Conservation (phyloP, 2,329 filamentous ascomycete species). For the Fonsecaea nubica region DNA sequence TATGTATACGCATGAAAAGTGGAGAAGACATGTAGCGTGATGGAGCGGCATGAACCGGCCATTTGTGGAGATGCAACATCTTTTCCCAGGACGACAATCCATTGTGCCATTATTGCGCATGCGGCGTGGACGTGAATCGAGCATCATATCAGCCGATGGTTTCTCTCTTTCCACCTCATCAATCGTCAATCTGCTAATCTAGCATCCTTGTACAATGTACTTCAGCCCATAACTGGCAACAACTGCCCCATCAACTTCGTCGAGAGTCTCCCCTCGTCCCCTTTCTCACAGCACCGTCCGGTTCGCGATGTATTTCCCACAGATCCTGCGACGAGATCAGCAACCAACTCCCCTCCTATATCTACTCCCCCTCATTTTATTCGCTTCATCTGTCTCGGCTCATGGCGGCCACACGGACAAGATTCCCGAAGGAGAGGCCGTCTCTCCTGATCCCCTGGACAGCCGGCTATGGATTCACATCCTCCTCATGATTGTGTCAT, state of each 20-base stretch:
- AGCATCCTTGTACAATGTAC: conserved; percentile 18
- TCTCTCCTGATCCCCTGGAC: conserved; percentile 80
- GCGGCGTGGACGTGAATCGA: background rate
- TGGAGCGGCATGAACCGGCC: background rate
- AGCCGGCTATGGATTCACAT: conserved; percentile 93
- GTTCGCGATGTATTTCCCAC: conserved; percentile 24
- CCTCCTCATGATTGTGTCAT: conserved; percentile 81
- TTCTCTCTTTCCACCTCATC: background rate
- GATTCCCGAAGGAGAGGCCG: conserved; percentile 71
- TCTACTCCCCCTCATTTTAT: conserved; percentile 40
- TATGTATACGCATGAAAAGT: background rate
- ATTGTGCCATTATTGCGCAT: background rate
- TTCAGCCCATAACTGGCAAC: conserved; percentile 19
- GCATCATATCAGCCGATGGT: background rate
- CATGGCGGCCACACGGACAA: conserved; percentile 63
- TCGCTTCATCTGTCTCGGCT: conserved; percentile 46
- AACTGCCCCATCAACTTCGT: background rate
- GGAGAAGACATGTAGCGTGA: background rate
- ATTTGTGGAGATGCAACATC: conserved; percentile 1
- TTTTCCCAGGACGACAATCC: background rate
- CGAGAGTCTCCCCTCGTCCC: background rate
- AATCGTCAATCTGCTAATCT: background rate
- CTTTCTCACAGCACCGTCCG: conserved; percentile 3
- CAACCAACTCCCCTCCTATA: conserved; percentile 17
- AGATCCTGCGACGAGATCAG: conserved; percentile 14